A percentile compares a stretch with the other conserved stretches of the same genome.
Conservation (phyloP, 345 rosid genomes). For the Eucalyptus microcorys region DNA sequence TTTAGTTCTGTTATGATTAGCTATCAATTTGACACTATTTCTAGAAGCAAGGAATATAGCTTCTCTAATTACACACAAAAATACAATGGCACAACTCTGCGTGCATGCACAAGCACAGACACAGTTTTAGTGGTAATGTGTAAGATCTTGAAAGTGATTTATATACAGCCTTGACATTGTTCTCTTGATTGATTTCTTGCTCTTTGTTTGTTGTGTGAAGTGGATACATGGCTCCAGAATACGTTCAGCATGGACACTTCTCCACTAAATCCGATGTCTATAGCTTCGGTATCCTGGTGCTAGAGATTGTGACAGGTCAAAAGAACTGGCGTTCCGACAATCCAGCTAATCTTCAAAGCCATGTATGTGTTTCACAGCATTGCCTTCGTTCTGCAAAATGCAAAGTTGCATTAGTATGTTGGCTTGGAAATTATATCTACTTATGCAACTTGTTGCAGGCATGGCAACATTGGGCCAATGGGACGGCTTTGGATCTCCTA, state of each 20-base stretch:
- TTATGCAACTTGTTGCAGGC: slow-evolving; percentile 7
- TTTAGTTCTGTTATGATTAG: not conserved
- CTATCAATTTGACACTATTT: not conserved
- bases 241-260: slow-evolving; percentile 10
- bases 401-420: not conserved
- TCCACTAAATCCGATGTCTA: slow-evolving; percentile 33
- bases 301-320: slow-evolving; percentile 30
- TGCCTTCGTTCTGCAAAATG: not conserved
- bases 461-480: slow-evolving; percentile 41
- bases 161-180: not conserved
- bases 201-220: not conserved
- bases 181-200: not conserved
- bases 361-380: not conserved
- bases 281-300: slow-evolving; percentile 31
- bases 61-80: not conserved
- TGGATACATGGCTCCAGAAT: slow-evolving; percentile 51
- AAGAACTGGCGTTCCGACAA: slow-evolving; percentile 6
- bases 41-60: not conserved
- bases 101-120: not conserved
- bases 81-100: not conserved
- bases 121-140: not conserved
- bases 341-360: slow-evolving; percentile 8
- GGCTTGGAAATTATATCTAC: not conserved
- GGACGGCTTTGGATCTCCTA: slow-evolving; percentile 14
- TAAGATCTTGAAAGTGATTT: not conserved